Conservation (phyloP, 2,329 filamentous ascomycete genomes). For the Paecilomyces niveus region DNA sequence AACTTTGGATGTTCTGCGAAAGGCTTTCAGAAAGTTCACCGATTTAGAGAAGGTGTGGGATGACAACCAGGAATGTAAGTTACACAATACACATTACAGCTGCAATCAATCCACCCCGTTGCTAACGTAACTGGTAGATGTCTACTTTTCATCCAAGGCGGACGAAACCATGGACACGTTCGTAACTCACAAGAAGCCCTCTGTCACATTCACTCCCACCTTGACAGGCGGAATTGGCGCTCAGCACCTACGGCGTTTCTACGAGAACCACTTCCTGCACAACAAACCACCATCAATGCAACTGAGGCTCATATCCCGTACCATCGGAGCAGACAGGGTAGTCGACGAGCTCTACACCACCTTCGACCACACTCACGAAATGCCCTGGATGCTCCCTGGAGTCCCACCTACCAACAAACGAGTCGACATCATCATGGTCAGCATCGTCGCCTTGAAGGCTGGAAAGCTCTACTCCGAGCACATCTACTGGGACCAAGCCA, state of each 20-base stretch:
- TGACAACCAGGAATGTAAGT: conserved; percentile 28
- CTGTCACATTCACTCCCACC: conserved; percentile 26
- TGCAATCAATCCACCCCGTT: not conserved
- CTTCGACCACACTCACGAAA: conserved; percentile 50
- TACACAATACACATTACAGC: not conserved
- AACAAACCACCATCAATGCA: conserved; percentile 44
- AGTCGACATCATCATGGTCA: conserved; percentile 52
- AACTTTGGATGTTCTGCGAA: conserved; percentile 52
- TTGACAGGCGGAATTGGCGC: conserved; percentile 36
- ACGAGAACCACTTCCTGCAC: conserved; percentile 50
- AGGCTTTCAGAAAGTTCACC: conserved; percentile 47
- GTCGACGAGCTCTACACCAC: conserved; percentile 54
- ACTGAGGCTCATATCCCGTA: conserved; percentile 51
- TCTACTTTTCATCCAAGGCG: conserved; percentile 26
- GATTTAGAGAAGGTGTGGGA: conserved; percentile 31
- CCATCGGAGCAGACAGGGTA: conserved; percentile 51
- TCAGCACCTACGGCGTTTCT: conserved; percentile 44
- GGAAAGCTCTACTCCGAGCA: conserved; percentile 51
- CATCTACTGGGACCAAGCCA: conserved; percentile 58
- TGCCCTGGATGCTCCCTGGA: conserved; percentile 55
- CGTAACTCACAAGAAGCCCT: conserved; percentile 19
- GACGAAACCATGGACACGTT: conserved; percentile 24
- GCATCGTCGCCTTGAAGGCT: conserved; percentile 48
- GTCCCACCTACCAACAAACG: conserved; percentile 50
- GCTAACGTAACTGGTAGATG: conserved; percentile 12